Evolutionary conservation across 495 filamentous ascomycete species (phyloP).

Genomic region (Xylaria castorea): DNA sequence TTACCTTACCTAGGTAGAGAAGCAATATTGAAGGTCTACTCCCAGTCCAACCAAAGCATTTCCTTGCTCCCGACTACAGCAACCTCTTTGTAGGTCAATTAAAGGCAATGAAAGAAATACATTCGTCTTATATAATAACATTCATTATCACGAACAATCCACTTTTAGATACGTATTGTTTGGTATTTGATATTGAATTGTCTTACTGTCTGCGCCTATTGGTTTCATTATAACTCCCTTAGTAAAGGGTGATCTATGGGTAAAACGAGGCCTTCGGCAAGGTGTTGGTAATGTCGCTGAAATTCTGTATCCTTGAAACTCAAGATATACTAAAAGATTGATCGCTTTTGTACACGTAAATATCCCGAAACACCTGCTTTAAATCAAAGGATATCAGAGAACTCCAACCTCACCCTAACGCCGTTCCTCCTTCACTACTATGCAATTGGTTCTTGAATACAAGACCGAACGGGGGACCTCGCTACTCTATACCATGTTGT

Average conservation of each 20-base stretch:
- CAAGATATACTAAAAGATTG: constrained; percentile 8
- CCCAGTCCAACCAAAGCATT: neutral
- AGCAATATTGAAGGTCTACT: too few species aligned
- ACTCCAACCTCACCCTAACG: constrained; percentile 32
- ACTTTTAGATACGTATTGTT: neutral
- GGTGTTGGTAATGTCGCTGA: constrained; percentile 1
- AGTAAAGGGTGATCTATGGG: neutral
- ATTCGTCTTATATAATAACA: too few species aligned
- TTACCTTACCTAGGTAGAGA: too few species aligned
- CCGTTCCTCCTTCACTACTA: constrained; percentile 23
- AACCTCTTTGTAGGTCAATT: neutral
- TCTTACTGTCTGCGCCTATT: neutral
- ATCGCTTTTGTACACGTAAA: constrained; percentile 24
- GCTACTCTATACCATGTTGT: constrained; percentile 27
- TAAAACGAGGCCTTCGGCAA: neutral
- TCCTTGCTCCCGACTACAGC: neutral
- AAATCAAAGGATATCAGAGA: constrained; percentile 31
- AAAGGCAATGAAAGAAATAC: neutral
- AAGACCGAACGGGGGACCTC: neutral
- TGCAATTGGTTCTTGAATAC: neutral
- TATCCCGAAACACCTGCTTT: constrained; percentile 26
- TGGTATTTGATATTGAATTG: neutral
- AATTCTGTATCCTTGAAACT: constrained; percentile 4
- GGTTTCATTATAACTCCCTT: neutral
- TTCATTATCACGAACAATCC: neutral